Percentiles rank a stretch among this genome's conserved stretches.
Evolutionary conservation across 2,329 filamentous ascomycete species (phyloP).

Genomic region (Scedosporium dehoogii): DNA sequence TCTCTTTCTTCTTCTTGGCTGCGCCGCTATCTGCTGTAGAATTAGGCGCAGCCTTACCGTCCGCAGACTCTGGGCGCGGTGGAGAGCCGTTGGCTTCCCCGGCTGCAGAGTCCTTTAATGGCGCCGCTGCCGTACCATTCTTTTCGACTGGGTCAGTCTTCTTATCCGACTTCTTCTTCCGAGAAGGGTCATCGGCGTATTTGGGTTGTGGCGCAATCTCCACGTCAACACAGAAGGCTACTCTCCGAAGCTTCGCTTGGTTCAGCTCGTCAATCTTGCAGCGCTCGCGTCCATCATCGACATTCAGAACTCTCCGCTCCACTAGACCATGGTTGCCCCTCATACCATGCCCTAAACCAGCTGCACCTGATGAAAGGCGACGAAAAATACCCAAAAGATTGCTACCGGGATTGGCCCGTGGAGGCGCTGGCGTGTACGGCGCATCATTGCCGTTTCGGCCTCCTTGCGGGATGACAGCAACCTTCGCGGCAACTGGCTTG

Average conservation of each 20-base stretch:
- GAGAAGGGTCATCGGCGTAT: constrained; percentile 52
- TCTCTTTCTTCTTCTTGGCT: constrained; percentile 72
- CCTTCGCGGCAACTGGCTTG: constrained; percentile 26
- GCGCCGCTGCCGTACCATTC: constrained; percentile 29
- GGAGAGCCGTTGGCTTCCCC: not conserved
- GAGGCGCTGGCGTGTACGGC: constrained; percentile 66
- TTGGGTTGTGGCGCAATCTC: constrained; percentile 85
- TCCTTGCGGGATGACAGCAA: constrained; percentile 49
- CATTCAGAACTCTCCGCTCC: constrained; percentile 72
- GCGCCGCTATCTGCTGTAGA: constrained; percentile 30
- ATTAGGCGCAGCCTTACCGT: constrained; percentile 26
- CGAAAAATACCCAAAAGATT: constrained; percentile 77
- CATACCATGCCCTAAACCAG: constrained; percentile 34
- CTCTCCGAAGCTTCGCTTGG: constrained; percentile 69
- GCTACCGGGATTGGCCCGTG: constrained; percentile 56
- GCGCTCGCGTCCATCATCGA: constrained; percentile 69
- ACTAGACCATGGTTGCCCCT: constrained; percentile 59
- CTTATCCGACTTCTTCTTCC: constrained; percentile 19
- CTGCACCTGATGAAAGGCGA: constrained; percentile 62
- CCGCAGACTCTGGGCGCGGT: constrained; percentile 8
- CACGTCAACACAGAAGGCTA: constrained; percentile 94
- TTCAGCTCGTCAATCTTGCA: constrained; percentile 73
- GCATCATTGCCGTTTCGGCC: constrained; percentile 47
- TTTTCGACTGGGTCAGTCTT: constrained; percentile 51
- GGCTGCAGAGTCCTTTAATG: not conserved